Base-by-base conservation (phyloP, 73 alveolate genomes). In the Paramecium biaurelia region DNA sequence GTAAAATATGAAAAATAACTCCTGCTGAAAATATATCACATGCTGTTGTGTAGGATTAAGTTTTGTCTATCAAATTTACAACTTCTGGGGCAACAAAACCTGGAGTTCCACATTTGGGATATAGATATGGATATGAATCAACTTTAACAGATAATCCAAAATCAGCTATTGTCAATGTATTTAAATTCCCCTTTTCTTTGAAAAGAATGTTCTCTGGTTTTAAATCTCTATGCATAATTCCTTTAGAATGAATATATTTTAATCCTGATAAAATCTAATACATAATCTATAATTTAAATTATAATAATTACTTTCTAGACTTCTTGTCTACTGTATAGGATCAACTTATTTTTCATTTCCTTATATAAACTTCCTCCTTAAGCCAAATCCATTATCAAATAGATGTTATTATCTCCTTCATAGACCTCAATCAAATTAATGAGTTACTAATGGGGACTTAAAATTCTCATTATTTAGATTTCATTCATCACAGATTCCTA, bases 351-450 rank as follows among this genome's bases (percentile, higher is more conserved):
- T 43, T 74, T 74, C 87, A 74, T 74, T 21, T 74, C 87, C 34
- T 24, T 32, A 10, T 74, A 84, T 23, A 84, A 38, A 20, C 57
- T 41, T 14, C 92, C 92, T 26, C 92, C 92, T 20, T 35, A 9
- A 35, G 97, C 97, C 12, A 89, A 87, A 92, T 95, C 96, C 97
- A 95, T 95, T 85, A 96, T 95, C 18, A 96, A 85, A 93, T 97
- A 96, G 72, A 96, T 94, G 82, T 96, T 97, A 94, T 95, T 96
- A 93, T 96, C 99, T 85, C 96, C 99, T 94, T 96, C 99, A 93
- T 93, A 96, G 87, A 95, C 98, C 42, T 96, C 95, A 85, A 94
- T 84, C 89, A 96, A 96, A 86, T 96, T 96, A 18, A 96, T 95
- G 57, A 96, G 37, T 74, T 43, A 14, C 15, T 74, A 18, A 38